Evolutionary conservation across 1,139 yeast species (phyloP).

Genomic region (Blastobotrys raffinosifermentans): DNA sequence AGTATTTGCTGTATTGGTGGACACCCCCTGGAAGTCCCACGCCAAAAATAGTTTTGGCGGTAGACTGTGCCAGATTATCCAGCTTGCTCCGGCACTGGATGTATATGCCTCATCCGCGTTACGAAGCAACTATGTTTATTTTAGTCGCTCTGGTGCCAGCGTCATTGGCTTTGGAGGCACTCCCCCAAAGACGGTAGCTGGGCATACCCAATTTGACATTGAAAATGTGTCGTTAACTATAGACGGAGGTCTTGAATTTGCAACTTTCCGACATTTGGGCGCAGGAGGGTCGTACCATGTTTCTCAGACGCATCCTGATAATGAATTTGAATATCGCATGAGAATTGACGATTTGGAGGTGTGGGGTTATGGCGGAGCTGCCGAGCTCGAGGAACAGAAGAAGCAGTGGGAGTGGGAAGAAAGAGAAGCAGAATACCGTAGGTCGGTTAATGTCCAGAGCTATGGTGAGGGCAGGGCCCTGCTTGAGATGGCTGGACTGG

Average conservation of each 20-base stretch:
- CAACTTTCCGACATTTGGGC: conserved; percentile 65
- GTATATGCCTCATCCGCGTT: conserved; percentile 38
- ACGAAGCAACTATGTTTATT: conserved; percentile 30
- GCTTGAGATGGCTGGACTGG: conserved; percentile 84
- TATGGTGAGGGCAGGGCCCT: conserved; percentile 81
- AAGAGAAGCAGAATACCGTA: conserved; percentile 73
- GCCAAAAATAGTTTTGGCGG: conserved; percentile 72
- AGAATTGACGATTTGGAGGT: conserved; percentile 73
- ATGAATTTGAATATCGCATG: conserved; percentile 65
- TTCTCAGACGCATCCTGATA: conserved; percentile 17
- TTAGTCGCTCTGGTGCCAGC: conserved; percentile 38
- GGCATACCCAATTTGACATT: conserved; percentile 13
- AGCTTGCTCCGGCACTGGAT: conserved; percentile 61
- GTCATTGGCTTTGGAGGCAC: conserved; percentile 76
- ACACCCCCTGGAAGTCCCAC: conserved; percentile 71
- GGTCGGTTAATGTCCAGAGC: conserved; percentile 53
- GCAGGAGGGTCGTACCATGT: conserved; percentile 44
- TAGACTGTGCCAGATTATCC: conserved; percentile 47
- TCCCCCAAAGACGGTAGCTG: conserved; percentile 24
- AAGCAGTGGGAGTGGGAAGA: conserved; percentile 90
- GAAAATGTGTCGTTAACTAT: conserved; percentile 78
- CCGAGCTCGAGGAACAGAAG: conserved; percentile 69
- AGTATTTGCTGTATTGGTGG: conserved; percentile 55
- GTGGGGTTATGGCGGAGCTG: conserved; percentile 82
- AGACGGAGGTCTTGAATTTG: conserved; percentile 75